Evolutionary conservation across 257 asterid genomes (phyloP).

Genomic region (Voacanga thouarsii): DNA sequence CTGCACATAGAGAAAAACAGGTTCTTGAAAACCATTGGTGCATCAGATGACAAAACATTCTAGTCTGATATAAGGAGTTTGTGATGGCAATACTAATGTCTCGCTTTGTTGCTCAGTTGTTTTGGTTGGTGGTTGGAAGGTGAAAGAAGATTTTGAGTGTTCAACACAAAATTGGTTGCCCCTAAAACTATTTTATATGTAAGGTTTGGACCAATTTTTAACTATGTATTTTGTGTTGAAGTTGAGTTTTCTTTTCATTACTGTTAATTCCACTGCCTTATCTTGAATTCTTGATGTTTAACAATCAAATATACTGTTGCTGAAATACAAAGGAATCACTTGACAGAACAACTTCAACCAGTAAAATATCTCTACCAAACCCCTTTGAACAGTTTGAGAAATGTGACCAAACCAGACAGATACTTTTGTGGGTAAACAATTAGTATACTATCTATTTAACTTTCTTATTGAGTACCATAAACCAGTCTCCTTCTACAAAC

Average conservation of each 20-base stretch:
- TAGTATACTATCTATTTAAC: neutral
- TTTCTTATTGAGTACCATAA: neutral
- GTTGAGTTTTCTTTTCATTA: neutral
- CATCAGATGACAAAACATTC: neutral
- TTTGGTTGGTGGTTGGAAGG: slow-evolving; percentile 35
- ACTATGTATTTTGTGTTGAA: neutral
- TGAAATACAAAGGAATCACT: slow-evolving; percentile 15
- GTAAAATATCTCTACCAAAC: slow-evolving; percentile 8
- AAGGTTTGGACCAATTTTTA: neutral
- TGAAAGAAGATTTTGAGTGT: slow-evolving; percentile 29
- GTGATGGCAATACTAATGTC: neutral
- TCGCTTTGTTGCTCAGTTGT: slow-evolving; percentile 25
- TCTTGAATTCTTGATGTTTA: neutral
- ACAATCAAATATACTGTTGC: slow-evolving; percentile 4
- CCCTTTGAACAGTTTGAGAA: neutral
- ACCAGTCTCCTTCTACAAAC: neutral
- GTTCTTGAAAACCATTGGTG: slow-evolving; percentile 35
- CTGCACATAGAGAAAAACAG: slow-evolving; percentile 21
- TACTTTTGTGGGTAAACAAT: neutral
- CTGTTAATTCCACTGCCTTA: neutral
- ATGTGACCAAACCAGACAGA: neutral
- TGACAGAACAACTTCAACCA: slow-evolving; percentile 16
- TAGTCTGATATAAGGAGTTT: slow-evolving; percentile 4
- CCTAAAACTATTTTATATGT: slow-evolving; percentile 5
- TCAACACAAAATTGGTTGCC: slow-evolving; percentile 26